phyloP scores from a whole-genome alignment of 1,284 basidiomycete genomes.

The Pseudozyma sp. region DNA sequence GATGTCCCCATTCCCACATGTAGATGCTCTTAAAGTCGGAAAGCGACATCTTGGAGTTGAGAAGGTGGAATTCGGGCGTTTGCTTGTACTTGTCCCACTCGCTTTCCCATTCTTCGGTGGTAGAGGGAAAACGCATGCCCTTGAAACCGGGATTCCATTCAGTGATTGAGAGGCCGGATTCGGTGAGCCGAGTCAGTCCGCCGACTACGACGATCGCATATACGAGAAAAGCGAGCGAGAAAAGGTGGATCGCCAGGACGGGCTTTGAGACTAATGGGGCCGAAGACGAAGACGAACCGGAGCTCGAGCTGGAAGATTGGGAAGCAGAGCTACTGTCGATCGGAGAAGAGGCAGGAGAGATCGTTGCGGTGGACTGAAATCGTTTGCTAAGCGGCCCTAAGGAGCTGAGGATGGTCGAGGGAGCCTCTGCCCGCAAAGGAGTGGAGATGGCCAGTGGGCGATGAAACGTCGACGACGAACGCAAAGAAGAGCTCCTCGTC shows the following conservation, averaged over 20 bases:
- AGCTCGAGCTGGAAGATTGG: neutral
- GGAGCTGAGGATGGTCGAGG: neutral
- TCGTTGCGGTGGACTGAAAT: conserved; percentile 21
- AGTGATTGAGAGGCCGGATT: conserved; percentile 96
- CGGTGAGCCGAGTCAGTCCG: conserved; percentile 94
- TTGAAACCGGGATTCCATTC: conserved; percentile 93
- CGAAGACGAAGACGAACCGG: conserved; percentile 5
- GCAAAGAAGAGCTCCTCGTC: neutral
- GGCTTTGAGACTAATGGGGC: conserved; percentile 74
- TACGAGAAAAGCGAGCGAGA: conserved; percentile 84
- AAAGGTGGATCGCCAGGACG: conserved; percentile 81
- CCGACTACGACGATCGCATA: conserved; percentile 94
- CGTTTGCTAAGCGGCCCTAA: conserved; percentile 4
- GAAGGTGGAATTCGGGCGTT: conserved; percentile 84
- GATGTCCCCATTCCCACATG: conserved; percentile 98
- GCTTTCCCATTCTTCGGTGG: conserved; percentile 81
- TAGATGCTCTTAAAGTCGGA: conserved; percentile 96
- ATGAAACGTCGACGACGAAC: neutral
- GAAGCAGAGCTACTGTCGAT: neutral
- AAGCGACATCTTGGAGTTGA: conserved; percentile 87
- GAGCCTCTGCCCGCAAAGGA: neutral
- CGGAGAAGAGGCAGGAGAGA: conserved; percentile 5
- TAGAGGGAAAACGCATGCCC: conserved; percentile 86
- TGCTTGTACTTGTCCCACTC: conserved; percentile 96
- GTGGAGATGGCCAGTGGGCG: neutral